These are phyloP conservation scores for Friedmanniomyces simplex DNA, from an alignment of 495 filamentous ascomycete species.

Conservation along the genomic window DNA sequence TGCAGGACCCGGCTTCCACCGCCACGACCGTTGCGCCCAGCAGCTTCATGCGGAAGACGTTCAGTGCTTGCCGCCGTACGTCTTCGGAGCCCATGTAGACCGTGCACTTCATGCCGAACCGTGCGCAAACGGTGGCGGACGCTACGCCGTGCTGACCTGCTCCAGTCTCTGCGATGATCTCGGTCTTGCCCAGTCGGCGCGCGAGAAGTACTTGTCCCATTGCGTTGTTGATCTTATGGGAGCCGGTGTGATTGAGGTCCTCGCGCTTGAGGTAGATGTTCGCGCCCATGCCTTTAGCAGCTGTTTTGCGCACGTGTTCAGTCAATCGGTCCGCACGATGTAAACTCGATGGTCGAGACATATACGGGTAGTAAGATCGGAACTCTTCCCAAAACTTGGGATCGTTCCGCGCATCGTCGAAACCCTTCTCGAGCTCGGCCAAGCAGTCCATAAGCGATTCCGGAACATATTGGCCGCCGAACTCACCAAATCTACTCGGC, in stretches of 20 bases:
- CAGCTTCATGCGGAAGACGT: conserved; percentile 95
- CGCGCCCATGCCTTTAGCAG: conserved; percentile 56
- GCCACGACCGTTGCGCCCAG: conserved; percentile 80
- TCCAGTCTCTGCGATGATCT: conserved; percentile 92
- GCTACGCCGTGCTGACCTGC: conserved; percentile 94
- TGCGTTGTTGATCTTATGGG: conserved; percentile 97
- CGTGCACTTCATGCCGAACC: conserved; percentile 91
- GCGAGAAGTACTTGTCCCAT: conserved; percentile 82
- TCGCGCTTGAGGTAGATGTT: conserved; percentile 95
- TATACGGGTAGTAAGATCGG: conserved; percentile 92
- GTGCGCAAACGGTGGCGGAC: conserved; percentile 86
- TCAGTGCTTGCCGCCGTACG: conserved; percentile 82
- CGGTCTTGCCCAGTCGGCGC: conserved; percentile 70
- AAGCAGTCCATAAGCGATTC: conserved; percentile 97
- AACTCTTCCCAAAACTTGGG: conserved; percentile 95
- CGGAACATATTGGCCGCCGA: conserved; percentile 97
- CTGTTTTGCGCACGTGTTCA: conserved; percentile 40
- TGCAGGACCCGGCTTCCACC: conserved; percentile 74
- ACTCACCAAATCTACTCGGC: conserved; percentile 87
- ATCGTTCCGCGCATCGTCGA: conserved; percentile 73
- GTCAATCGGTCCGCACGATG: conserved; percentile 83
- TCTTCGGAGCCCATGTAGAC: conserved; percentile 96
- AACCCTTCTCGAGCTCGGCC: conserved; percentile 81
- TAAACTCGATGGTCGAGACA: conserved; percentile 86
- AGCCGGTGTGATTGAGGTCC: conserved; percentile 70